Base-by-base conservation (phyloP, 306 rosid genomes). In the Vicia sativa region DNA sequence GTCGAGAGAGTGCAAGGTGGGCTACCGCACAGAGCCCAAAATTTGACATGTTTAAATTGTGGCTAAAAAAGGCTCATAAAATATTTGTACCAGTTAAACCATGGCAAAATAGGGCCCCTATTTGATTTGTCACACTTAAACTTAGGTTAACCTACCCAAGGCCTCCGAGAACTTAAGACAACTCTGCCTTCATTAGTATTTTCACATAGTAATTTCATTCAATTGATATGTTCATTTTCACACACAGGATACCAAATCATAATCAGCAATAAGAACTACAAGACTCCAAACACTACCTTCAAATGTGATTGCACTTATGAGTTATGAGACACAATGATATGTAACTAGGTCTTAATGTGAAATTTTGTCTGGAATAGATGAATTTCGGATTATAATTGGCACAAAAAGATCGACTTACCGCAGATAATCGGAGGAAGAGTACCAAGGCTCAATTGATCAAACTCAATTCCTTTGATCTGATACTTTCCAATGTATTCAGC, bases 361-460 rank as follows among this genome's bases (percentile, higher is more conserved):
- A 46, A 54, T 43, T 26, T 37, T 15, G 54, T 35, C 18, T 19
- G 53, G 5, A 11, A 62, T 11, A 14, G 43, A 28, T 46, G 19
- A 62, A 14, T 48, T 63, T 43, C 67, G 56, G 29, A 62, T 39
- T 9, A 65, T 16, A 46, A 31, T 63, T 19, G 10, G 53, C 63
- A 11, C 42, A 16, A 49, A 21, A 31, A 4, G 5, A 23, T 38
- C 38, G 42, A 64, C 89, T 83, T 67, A 92, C 98, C 96, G 65
- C 81, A 82, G 12, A 92, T 5, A 15, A 81, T 77, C 11, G 92
- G 98, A 38, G 97, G 95, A 78, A 87, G 87, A 55, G 85, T 87
- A 55, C 98, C 98, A 52, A 92, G 93, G 80, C 82, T 86, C 12
- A 92, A 78, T 18, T 65, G 69, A 21, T 83, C 91, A 78, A 92